Conservation (phyloP, 345 rosid species). For the Syzygium grande region DNA sequence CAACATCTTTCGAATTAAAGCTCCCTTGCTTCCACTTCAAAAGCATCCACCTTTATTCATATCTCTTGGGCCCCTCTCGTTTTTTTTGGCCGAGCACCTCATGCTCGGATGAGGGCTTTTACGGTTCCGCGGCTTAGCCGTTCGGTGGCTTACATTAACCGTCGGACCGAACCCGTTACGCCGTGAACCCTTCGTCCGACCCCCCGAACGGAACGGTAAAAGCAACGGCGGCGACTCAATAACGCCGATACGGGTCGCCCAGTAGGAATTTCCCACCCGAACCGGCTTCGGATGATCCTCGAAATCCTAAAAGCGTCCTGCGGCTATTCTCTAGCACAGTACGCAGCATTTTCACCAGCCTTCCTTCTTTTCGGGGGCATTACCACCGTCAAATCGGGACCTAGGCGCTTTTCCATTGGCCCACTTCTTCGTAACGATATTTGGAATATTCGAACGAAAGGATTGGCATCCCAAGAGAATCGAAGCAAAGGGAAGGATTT, state of each 20-base stretch:
- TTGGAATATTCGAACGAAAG: background rate
- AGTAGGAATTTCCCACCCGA: background rate
- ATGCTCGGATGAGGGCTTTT: background rate
- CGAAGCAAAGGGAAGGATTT: background rate
- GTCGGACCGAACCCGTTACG: background rate
- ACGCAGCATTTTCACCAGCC: background rate
- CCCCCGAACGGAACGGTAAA: background rate
- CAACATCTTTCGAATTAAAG: background rate
- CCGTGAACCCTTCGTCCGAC: background rate
- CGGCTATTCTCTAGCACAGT: background rate
- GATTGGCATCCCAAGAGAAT: background rate
- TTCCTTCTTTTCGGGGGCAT: background rate
- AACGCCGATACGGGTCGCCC: background rate
- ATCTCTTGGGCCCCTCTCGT: background rate
- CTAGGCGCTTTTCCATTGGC: no score
- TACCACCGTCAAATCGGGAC: background rate
- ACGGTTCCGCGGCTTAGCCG: background rate
- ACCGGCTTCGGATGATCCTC: background rate
- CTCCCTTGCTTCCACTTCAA: background rate
- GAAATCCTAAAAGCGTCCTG: background rate
- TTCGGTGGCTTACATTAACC: background rate
- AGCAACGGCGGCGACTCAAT: background rate
- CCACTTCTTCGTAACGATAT: slow-evolving; percentile 11
- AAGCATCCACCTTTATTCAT: background rate
- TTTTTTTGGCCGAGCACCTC: background rate